Percentiles rank a stretch among this genome's conserved stretches.
phyloP scores from a whole-genome alignment of 768 basidiomycete genomes.

The Lactarius trivialis region DNA sequence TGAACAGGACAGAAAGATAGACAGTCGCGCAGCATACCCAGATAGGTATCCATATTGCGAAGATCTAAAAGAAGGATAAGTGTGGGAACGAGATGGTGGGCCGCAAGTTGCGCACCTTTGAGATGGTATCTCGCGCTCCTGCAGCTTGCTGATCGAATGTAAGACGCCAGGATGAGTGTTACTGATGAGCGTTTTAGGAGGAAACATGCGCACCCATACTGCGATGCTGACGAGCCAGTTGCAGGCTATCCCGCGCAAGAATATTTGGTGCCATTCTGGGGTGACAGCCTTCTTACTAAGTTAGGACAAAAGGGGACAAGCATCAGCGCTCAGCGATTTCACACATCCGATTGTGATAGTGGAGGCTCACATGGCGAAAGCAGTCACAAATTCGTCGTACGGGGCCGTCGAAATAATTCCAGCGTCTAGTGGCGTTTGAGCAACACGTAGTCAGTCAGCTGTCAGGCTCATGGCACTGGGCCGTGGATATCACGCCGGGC shows the following conservation, averaged over 20 bases:
- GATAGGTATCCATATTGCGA: conserved; percentile 67
- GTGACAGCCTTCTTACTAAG: conserved; percentile 60
- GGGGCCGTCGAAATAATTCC: conserved; percentile 55
- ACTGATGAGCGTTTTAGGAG: not conserved
- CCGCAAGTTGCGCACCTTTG: conserved; percentile 41
- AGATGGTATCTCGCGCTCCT: conserved; percentile 58
- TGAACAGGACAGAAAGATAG: too few species aligned
- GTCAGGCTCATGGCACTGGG: not conserved
- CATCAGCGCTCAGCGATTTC: not conserved
- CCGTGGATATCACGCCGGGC: not conserved
- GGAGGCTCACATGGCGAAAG: conserved; percentile 51
- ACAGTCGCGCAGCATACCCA: conserved; percentile 43
- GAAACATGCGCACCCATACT: conserved; percentile 50
- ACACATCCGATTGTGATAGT: not conserved
- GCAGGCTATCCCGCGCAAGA: conserved; percentile 67
- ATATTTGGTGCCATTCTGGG: conserved; percentile 66
- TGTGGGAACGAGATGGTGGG: not conserved
- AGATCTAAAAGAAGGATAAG: conserved; percentile 35
- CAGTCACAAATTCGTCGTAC: conserved; percentile 46
- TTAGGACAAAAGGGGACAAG: not conserved
- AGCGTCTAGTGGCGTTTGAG: conserved; percentile 36
- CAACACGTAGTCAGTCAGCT: not conserved
- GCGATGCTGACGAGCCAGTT: conserved; percentile 74
- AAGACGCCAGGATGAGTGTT: not conserved
- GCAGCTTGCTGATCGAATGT: conserved; percentile 51